Evolutionary conservation across 116 monocot genomes (phyloP), one percentile per base, ranked within the genome.

Genomic region (Posidonia oceanica): DNA sequence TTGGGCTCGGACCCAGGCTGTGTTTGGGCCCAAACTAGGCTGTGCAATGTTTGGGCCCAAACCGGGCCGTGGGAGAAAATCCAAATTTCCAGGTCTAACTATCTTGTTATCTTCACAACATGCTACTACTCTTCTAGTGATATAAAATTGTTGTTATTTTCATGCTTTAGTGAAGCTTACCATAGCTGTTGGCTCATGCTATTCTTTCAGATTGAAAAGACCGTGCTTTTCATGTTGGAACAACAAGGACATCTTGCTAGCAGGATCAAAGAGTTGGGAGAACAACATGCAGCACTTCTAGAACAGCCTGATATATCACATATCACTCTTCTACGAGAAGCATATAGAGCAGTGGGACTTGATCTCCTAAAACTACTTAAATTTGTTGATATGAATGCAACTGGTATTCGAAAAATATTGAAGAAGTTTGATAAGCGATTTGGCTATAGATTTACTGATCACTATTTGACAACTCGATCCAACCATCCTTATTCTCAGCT

Each of bases 401-500:
- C 68, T 67, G 78, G 78, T 73, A 68, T 78, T 21, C 73, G 78
- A 14, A 78, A 78, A 67, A 78, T 78, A 61, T 36, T 78, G 21
- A 78, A 78, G 78, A 78, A 78, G 68, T 78, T 78, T 66, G 78
- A 78, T 42, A 78, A 73, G 23, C 67, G 68, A 22, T 68, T 78
- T 62, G 72, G 78, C 12, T 69, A 78, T 48, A 68, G 42, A 78
- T 78, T 78, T 52, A 73, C 78, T 15, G 73, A 78, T 73, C 59
- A 72, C 48, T 78, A 72, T 68, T 40, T 78, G 60, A 68, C 73
- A 37, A 72, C 78, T 38, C 73, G 78, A 42, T 60, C 78, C 55
- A 78, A 78, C 18, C 78, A 78, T 73, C 78, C 78, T 20, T 78
- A 78, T 51, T 78, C 78, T 39, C 78, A 78, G 68, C 39, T 78